Evolutionary conservation across 2,329 filamentous ascomycete species (phyloP).

Genomic region (Clonostachys solani): DNA sequence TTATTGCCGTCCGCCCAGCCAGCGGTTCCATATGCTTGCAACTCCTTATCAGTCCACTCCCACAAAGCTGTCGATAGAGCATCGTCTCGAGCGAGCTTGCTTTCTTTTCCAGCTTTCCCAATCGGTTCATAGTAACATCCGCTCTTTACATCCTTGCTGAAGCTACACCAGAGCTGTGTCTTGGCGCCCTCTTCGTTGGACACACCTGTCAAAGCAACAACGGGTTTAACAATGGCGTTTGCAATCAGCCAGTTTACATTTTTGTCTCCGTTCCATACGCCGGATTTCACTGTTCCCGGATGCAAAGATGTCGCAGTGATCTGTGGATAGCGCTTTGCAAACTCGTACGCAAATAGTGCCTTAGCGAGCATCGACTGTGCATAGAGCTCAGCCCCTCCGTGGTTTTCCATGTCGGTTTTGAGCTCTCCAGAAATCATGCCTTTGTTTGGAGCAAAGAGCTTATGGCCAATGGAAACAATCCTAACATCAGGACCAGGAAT

Average conservation of each 20-base stretch:
- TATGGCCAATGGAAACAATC: slow-evolving; percentile 10
- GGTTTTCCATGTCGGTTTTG: slow-evolving; percentile 7
- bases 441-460: slow-evolving; percentile 6
- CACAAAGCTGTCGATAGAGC: slow-evolving; percentile 15
- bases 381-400: slow-evolving; percentile 14
- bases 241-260: background rate
- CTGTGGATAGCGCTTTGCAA: slow-evolving; percentile 14
- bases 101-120: slow-evolving; percentile 10
- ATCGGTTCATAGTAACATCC: slow-evolving; percentile 18
- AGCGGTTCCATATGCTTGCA: slow-evolving; percentile 1
- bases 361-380: slow-evolving; percentile 23
- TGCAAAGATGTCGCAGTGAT: slow-evolving; percentile 38
- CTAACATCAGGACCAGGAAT: slow-evolving; percentile 7
- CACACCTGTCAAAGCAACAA: background rate
- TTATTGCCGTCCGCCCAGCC: too few relatives aligned
- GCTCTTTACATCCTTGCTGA: slow-evolving; percentile 12
- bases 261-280: slow-evolving; percentile 5
- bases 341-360: slow-evolving; percentile 15
- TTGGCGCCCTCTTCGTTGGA: background rate
- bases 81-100: slow-evolving; percentile 8
- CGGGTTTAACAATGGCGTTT: too few relatives aligned
- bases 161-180: background rate
- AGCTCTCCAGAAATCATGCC: slow-evolving; percentile 13
- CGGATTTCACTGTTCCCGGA: slow-evolving; percentile 33
- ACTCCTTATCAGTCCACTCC: slow-evolving; percentile 20